Base-by-base conservation (phyloP, 2,329 filamentous ascomycete species). In the Thielaviopsis cerberus region DNA sequence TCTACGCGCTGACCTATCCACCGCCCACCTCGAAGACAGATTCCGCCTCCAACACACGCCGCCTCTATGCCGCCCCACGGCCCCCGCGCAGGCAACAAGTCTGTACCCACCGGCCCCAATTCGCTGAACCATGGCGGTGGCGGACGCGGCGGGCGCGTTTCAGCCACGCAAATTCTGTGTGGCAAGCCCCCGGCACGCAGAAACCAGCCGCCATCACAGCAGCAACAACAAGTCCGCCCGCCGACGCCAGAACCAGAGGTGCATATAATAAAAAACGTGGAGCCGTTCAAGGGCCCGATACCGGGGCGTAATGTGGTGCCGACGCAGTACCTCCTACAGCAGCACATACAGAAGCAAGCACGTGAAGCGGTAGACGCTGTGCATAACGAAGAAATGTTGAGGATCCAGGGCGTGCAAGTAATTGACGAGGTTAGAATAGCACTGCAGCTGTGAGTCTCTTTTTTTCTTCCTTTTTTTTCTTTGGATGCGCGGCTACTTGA, bases 391-490 rank as follows among this genome's bases (percentile, higher is more conserved):
- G 87, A 91, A 66, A 81, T 73, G 61, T 81, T 88, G 63, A 82
- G 91, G 56, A 72, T 97, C 51, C 88, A 92, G 66, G 92, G 91
- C 20, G 84, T 96, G 10, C 80, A 88, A 60, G 85, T 91, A 76
- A 91, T 98, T 62, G 88, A 96, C 66, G 86, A 82, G 61, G 85
- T 94, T 50, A 80, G 91, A 53, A 81, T 83, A 64, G 79, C 80
- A 23, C 74, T 98, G 55, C 84, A 87, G 64, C 72, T 98, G 85
- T 92, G 73, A 65, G 83, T 62, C n/a, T n/a, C n/a, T n/a, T n/a
- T n/a, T n/a, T n/a, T n/a, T n/a, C n/a, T n/a, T n/a, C n/a, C n/a
- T n/a, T n/a, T n/a, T n/a, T n/a, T n/a, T 26, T 41, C 23, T 7
- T 15, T 22, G 8, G 25, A 22, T 51, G 20, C 17, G 54, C 22